Base-by-base conservation (phyloP, 352 stramenopile species). In the Peronosclerospora sorghi region DNA sequence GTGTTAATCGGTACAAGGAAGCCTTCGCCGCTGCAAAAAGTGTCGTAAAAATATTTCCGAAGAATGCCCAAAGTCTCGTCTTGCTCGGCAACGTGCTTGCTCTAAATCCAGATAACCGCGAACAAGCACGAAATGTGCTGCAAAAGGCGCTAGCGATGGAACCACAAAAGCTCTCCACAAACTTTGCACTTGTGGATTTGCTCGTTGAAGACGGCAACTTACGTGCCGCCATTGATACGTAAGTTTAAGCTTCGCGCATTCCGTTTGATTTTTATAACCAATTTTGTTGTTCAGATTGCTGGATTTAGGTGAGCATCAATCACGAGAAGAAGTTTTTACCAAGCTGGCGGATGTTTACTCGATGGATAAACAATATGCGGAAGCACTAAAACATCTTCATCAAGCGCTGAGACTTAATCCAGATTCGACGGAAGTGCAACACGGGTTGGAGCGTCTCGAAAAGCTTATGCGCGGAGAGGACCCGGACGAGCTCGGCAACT, bases 401-500 rank as follows among this genome's bases (percentile, higher is more conserved):
- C 65, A 70, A 17, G 65, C 79, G 4, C 38, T 86, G 46, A 59
- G 59, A n/a, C 30, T 87, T 34, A 83, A 84, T 40, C 67, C 72
- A 9, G 55, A 48, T 15, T 83, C 62, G 7, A 56, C 45, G 1
- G 66, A 81, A 5, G 73, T 76, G 7, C 13, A 79, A 7, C 59
- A 59, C 2, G 79, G 68, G 0, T 42, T 92, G 10, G 73, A 89
- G 7, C 70, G 74, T 4, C 58, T 92, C 2, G 79, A 92, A 51
- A 85, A 83, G 51, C 54, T 88, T 21, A 82, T 89, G 73, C 73
- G 69, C 7, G 76, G 73, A 3, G 74, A 88, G 24, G 73, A 88
- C 43, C 71, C 72, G 0, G 73, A 92, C 42, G 73, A 81, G 26
- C 41, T 81, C 26, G 81, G 61, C 51, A 69, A 68, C 30, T 73